Evolutionary conservation across 768 basidiomycete genomes (phyloP).

Genomic region (Psilocybe tampanensis): DNA sequence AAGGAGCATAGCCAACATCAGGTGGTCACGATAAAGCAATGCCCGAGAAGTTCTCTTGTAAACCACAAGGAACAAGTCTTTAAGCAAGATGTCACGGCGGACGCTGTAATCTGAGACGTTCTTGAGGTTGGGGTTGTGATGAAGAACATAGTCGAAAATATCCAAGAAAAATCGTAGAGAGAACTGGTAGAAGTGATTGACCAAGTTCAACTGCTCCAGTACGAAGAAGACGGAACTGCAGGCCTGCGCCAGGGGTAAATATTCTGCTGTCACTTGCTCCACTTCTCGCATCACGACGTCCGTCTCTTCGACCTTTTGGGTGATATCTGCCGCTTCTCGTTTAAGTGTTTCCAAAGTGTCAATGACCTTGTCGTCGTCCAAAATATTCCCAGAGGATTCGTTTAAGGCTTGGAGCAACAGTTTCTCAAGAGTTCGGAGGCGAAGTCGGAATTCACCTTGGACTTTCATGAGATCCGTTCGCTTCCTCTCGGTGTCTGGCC

Average conservation of each 20-base stretch:
- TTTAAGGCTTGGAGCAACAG: slow-evolving; percentile 93
- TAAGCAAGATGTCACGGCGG: slow-evolving; percentile 79
- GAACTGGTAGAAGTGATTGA: slow-evolving; percentile 99
- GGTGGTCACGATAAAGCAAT: slow-evolving; percentile 85
- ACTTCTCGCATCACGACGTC: slow-evolving; percentile 96
- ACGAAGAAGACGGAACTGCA: slow-evolving; percentile 98
- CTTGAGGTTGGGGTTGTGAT: slow-evolving; percentile 88
- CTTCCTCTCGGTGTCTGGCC: slow-evolving; percentile 95
- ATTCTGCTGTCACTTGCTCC: slow-evolving; percentile 93
- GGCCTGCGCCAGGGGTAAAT: slow-evolving; percentile 91
- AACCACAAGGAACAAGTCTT: slow-evolving; percentile 87
- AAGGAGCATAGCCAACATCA: slow-evolving; percentile 88
- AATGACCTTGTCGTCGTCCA: slow-evolving; percentile 99
- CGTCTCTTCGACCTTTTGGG: slow-evolving; percentile 94
- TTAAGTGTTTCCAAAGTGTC: slow-evolving; percentile 95
- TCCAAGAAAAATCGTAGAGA: slow-evolving; percentile 97
- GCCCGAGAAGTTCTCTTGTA: slow-evolving; percentile 91
- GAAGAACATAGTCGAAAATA: slow-evolving; percentile 94
- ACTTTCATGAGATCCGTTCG: slow-evolving; percentile 97
- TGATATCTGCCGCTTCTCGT: slow-evolving; percentile 94
- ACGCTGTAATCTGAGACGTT: slow-evolving; percentile 70
- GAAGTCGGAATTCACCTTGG: slow-evolving; percentile 95
- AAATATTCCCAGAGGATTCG: slow-evolving; percentile 94
- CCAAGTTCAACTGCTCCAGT: slow-evolving; percentile 88
- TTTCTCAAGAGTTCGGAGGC: slow-evolving; percentile 91